Conservation (phyloP, 2,329 filamentous ascomycete genomes). For the Colletotrichum melonis region DNA sequence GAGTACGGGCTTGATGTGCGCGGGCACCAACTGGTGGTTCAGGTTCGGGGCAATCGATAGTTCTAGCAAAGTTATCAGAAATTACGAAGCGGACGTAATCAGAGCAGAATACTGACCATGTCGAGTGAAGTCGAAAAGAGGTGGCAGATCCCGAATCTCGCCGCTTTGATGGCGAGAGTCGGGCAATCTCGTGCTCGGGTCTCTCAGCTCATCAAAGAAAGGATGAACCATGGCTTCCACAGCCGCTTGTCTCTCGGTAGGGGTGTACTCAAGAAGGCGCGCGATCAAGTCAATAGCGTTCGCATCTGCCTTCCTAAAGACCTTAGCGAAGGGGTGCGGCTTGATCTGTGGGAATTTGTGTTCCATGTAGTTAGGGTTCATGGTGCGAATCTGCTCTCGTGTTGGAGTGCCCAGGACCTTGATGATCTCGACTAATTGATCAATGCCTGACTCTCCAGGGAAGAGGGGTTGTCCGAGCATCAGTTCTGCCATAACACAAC, state of each 20-base stretch:
- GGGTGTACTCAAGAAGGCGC: constrained; percentile 93
- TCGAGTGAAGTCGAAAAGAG: constrained; percentile 91
- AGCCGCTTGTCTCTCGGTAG: constrained; percentile 91
- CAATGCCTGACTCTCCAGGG: constrained; percentile 97
- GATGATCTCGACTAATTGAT: constrained; percentile 99
- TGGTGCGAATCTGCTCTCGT: constrained; percentile 97
- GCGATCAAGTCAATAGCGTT: constrained; percentile 97
- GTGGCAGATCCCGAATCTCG: constrained; percentile 82
- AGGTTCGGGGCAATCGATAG: constrained; percentile 92
- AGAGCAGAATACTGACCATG: constrained; percentile 75
- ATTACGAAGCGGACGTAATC: background rate
- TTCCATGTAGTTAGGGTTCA: constrained; percentile 99
- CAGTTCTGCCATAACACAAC: constrained; percentile 98
- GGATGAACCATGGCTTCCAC: constrained; percentile 98
- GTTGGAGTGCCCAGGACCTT: constrained; percentile 98
- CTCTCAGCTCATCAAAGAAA: constrained; percentile 97
- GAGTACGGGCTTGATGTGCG: constrained; percentile 81
- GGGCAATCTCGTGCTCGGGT: constrained; percentile 89
- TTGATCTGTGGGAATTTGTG: constrained; percentile 99
- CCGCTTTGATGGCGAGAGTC: constrained; percentile 92
- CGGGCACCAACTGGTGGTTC: constrained; percentile 88
- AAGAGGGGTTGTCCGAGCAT: constrained; percentile 99
- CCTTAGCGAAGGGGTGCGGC: constrained; percentile 98
- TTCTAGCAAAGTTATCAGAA: constrained; percentile 66
- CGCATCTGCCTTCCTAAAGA: constrained; percentile 94